phyloP scores from a whole-genome alignment of 73 alveolate species.

The Effrenium voratum region DNA sequence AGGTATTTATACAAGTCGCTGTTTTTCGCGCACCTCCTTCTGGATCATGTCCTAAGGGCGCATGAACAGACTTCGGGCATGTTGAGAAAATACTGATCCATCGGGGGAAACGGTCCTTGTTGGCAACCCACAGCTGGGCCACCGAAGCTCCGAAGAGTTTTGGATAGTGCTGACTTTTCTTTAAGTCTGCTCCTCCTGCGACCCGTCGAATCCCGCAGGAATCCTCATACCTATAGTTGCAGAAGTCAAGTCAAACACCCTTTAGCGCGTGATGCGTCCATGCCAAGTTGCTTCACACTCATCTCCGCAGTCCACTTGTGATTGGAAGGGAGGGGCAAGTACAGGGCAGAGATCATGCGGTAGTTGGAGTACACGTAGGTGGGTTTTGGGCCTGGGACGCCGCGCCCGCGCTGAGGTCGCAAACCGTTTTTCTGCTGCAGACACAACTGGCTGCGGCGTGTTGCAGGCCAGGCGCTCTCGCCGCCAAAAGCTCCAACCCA shows the following conservation, averaged over 20 bases:
- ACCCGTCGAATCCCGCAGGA: neutral
- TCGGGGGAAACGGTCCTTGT: neutral
- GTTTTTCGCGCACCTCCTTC: neutral
- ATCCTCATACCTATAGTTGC: neutral
- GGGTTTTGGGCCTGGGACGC: constrained; percentile 6
- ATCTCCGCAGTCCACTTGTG: neutral
- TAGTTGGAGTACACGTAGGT: constrained; percentile 21
- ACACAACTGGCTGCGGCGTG: neutral
- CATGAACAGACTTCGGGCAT: neutral
- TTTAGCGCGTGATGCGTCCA: neutral
- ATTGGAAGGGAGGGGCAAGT: neutral
- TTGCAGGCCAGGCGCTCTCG: neutral
- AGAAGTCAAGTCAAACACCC: neutral
- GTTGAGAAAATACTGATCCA: too few relatives aligned
- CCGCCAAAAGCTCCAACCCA: constrained; percentile 42
- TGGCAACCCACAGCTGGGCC: neutral
- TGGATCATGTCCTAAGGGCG: neutral
- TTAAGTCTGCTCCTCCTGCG: neutral
- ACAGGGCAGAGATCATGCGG: neutral
- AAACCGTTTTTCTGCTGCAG: too few relatives aligned
- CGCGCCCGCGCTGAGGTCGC: neutral
- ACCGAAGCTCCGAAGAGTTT: neutral
- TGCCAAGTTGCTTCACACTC: neutral
- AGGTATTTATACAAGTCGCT: too few relatives aligned
- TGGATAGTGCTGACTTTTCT: neutral